Evolutionary conservation across 2,329 filamentous ascomycete genomes (phyloP).

Genomic region (Grosmannia huntii): DNA sequence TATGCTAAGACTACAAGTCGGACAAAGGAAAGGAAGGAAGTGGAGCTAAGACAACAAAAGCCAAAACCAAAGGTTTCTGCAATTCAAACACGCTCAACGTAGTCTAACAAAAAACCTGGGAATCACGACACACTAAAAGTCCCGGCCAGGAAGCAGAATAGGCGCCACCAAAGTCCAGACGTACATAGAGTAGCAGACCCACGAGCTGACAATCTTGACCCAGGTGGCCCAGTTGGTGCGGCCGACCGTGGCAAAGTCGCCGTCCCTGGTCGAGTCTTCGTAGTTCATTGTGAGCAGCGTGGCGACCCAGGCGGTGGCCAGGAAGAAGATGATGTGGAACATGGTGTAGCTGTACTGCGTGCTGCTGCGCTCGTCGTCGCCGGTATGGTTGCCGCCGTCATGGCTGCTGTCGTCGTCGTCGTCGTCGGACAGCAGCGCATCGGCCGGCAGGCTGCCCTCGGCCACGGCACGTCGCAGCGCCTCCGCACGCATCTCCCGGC

Average conservation of each 20-base stretch:
- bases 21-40: background rate
- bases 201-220: conserved; percentile 97
- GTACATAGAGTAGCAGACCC: conserved; percentile 93
- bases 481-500: conserved; percentile 85
- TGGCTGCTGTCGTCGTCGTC: conserved; percentile 55
- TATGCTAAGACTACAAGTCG: background rate
- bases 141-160: conserved; percentile 69
- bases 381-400: conserved; percentile 45
- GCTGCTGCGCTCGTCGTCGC: conserved; percentile 77
- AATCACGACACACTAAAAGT: conserved; percentile 27
- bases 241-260: conserved; percentile 83
- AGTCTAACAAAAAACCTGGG: too few species aligned
- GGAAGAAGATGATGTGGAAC: conserved; percentile 96
- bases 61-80: background rate
- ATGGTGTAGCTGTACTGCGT: conserved; percentile 95
- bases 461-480: conserved; percentile 85
- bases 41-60: background rate
- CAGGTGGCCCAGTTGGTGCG: conserved; percentile 95
- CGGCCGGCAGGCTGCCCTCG: conserved; percentile 81
- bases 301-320: conserved; percentile 91
- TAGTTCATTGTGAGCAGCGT: conserved; percentile 72
- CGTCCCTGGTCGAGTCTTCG: conserved; percentile 47
- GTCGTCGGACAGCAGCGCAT: conserved; percentile 64
- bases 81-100: too few species aligned
- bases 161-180: conserved; percentile 87